Conservation (phyloP, 371 early-diverging fungal species). For the Syncephalastrum contaminatum region DNA sequence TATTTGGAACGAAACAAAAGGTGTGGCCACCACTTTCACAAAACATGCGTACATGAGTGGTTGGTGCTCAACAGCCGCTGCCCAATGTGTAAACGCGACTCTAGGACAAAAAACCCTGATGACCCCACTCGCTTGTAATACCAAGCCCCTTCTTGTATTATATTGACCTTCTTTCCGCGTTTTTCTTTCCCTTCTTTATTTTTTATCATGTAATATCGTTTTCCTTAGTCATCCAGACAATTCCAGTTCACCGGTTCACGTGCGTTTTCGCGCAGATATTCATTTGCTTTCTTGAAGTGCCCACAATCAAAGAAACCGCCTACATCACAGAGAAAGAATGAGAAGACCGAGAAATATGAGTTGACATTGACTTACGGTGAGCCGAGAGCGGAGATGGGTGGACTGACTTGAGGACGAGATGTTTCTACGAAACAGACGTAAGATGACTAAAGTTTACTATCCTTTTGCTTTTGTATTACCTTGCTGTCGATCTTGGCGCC, state of each 20-base stretch:
- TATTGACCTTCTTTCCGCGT: neutral
- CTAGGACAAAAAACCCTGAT: slow-evolving; percentile 16
- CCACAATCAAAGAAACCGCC: slow-evolving; percentile 86
- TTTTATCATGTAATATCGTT: neutral
- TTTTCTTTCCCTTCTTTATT: slow-evolving; percentile 1
- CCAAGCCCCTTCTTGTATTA: neutral
- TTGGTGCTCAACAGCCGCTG: slow-evolving; percentile 31
- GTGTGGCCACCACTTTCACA: slow-evolving; percentile 42
- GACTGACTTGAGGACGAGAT: slow-evolving; percentile 83
- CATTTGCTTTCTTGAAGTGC: slow-evolving; percentile 95
- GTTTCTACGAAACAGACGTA: slow-evolving; percentile 52
- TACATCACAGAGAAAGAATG: neutral
- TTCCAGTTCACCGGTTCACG: slow-evolving; percentile 77
- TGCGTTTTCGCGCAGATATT: slow-evolving; percentile 73
- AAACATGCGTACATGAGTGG: slow-evolving; percentile 35
- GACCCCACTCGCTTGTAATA: neutral
- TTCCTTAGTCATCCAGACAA: slow-evolving; percentile 28
- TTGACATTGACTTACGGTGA: slow-evolving; percentile 32
- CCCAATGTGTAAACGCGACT: slow-evolving; percentile 36
- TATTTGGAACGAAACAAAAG: slow-evolving; percentile 11
- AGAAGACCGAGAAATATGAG: neutral
- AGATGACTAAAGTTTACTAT: neutral
- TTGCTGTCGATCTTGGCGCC: slow-evolving; percentile 55
- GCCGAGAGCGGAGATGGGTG: slow-evolving; percentile 98
- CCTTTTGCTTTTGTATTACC: slow-evolving; percentile 28